These are phyloP conservation scores for Melastoma candidum DNA, from an alignment of 441 rosid genomes.

Conservation along the genomic window DNA sequence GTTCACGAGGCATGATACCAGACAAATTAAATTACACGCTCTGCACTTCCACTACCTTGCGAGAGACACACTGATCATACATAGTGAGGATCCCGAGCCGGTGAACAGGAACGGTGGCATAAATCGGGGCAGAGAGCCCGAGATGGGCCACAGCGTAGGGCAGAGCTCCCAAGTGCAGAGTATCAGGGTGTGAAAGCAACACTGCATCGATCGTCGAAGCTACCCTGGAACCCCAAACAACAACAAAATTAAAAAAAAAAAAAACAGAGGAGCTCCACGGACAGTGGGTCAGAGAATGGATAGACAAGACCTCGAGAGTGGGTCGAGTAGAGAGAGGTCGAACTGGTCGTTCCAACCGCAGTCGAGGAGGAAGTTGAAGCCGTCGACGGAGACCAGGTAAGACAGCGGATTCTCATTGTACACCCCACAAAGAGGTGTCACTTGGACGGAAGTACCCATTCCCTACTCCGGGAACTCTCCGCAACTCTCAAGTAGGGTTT, in stretches of 20 bases:
- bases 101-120: slow-evolving; percentile 76
- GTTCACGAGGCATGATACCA: too few species aligned
- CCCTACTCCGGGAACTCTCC: neutral
- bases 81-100: slow-evolving; percentile 86
- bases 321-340: slow-evolving; percentile 74
- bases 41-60: slow-evolving; percentile 38
- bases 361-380: slow-evolving; percentile 81
- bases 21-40: too few species aligned
- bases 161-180: slow-evolving; percentile 87
- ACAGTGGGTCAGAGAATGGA: neutral
- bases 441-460: slow-evolving; percentile 96
- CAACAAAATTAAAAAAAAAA: slow-evolving; percentile 4
- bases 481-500: too few species aligned
- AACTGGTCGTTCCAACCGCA: slow-evolving; percentile 99
- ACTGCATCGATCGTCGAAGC: slow-evolving; percentile 89
- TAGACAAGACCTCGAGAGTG: slow-evolving; percentile 62
- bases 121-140: slow-evolving; percentile 82
- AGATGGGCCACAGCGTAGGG: slow-evolving; percentile 87
- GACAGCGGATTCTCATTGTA: slow-evolving; percentile 91
- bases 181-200: slow-evolving; percentile 79
- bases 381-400: slow-evolving; percentile 79
- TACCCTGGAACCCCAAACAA: slow-evolving; percentile 62
- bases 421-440: slow-evolving; percentile 72
- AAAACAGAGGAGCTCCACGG: slow-evolving; percentile 19
- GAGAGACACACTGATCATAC: slow-evolving; percentile 87